These are phyloP conservation scores for Kalmusia sp. DNA, from an alignment of 2,329 filamentous ascomycete genomes.

Conservation along the genomic window DNA sequence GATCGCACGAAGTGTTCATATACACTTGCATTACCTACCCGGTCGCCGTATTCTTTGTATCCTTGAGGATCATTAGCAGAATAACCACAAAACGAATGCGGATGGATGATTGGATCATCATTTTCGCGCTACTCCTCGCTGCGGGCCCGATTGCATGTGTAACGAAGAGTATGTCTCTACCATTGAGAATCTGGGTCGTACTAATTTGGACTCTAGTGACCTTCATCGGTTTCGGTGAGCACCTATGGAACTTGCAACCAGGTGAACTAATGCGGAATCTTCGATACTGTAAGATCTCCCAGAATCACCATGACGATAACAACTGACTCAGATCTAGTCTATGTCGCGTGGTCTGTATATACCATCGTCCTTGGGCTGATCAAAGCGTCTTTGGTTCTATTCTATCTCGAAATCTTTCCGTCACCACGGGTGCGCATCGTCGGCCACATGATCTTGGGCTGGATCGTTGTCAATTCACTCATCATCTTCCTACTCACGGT, in stretches of 20 bases:
- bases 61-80: conserved; percentile 17
- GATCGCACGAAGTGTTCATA: conserved; percentile 17
- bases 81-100: conserved; percentile 18
- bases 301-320: background rate
- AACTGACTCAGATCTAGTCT: conserved; percentile 19
- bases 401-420: conserved; percentile 35
- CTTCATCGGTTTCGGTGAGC: conserved; percentile 28
- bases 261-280: conserved; percentile 21
- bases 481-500: conserved; percentile 26
- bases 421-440: conserved; percentile 20
- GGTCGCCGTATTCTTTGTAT: conserved; percentile 21
- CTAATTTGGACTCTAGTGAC: conserved; percentile 19
- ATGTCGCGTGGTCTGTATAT: conserved; percentile 25
- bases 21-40: conserved; percentile 21
- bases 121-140: conserved; percentile 6
- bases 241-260: conserved; percentile 30
- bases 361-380: conserved; percentile 24
- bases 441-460: conserved; percentile 19
- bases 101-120: conserved; percentile 21
- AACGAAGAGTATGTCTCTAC: conserved; percentile 14
- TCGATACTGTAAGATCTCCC: conserved; percentile 18
- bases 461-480: conserved; percentile 18
- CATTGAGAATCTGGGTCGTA: background rate
- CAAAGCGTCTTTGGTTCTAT: conserved; percentile 27
- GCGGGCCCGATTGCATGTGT: conserved; percentile 20